Evolutionary conservation across 2,329 filamentous ascomycete genomes (phyloP), one percentile per base, ranked within the genome.

Genomic region (Stemphylium beticola): DNA sequence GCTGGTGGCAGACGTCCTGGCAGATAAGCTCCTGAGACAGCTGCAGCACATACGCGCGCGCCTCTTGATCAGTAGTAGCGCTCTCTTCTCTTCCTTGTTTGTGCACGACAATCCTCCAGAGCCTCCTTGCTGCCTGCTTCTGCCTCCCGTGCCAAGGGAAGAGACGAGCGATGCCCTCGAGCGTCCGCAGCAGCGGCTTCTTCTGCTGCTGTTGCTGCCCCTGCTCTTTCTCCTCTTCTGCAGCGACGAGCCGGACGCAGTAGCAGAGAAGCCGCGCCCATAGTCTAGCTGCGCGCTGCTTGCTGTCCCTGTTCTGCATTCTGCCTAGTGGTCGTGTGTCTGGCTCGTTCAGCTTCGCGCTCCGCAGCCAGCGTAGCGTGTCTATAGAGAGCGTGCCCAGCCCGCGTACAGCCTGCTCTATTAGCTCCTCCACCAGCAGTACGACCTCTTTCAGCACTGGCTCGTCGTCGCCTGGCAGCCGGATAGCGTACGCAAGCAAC

Each of bases 201-300:
- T 33, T 4, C 41, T 33, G 41, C n/a, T 29, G 31, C 15, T 22
- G 15, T 15, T 29, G 40, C 9, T 22, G 24, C 26, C 31, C 9
- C 24, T 42, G 3, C 22, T 22, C 26, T 42, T 10, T 24, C 29
- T 24, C 24, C 45, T 48, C 20, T 11, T 48, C 46, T 8, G n/a
- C 14, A 49, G 46, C 46, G 11, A 49, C 46, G 4, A 49, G 4
- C 3, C 37, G 37, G 26, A 49, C 26, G 14, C 31, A 49, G 38
- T 49, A 49, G 38, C 46, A 49, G 15, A 42, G 15, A 1, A 49
- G 38, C n/a, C 29, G 46, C 15, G 46, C 46, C 46, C 31, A 49
- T 9, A 49, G 29, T 5, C 29, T 7, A 1, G 41, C 41, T 44
- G 29, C 41, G 9, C 41, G 29, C 2, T 4, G 41, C 38, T 49